Percentiles rank a stretch among this genome's conserved stretches.
phyloP scores from a whole-genome alignment of 2,329 filamentous ascomycete genomes.

The Ophiostoma ips region DNA sequence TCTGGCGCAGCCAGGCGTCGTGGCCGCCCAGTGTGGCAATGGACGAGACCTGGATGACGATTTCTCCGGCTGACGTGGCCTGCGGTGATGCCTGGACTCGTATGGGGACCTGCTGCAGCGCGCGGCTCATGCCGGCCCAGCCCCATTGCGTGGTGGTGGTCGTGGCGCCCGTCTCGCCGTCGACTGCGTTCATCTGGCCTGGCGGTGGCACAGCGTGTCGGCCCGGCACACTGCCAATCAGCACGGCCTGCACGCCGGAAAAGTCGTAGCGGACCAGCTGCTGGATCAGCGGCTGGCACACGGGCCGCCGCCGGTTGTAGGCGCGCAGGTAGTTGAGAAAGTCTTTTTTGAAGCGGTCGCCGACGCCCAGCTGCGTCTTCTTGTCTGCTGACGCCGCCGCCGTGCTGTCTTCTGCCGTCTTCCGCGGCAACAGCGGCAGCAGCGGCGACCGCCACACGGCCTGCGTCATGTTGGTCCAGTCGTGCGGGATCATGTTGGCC shows the following conservation, averaged over 20 bases:
- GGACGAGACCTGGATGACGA: conserved; percentile 60
- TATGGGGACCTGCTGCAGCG: conserved; percentile 40
- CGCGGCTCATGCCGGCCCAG: conserved; percentile 53
- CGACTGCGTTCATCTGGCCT: conserved; percentile 13
- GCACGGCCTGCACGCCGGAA: conserved; percentile 47
- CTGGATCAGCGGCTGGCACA: conserved; percentile 40
- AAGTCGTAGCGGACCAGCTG: conserved; percentile 56
- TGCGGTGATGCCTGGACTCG: conserved; percentile 10
- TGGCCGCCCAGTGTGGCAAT: conserved; percentile 63
- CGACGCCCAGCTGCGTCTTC: conserved; percentile 15
- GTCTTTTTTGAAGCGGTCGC: conserved; percentile 52
- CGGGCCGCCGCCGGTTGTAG: conserved; percentile 47
- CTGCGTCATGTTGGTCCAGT: conserved; percentile 83
- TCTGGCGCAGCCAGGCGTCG: conserved; percentile 57
- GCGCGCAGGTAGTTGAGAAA: conserved; percentile 56
- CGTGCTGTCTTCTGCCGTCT: too few relatives aligned
- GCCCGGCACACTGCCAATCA: conserved; percentile 69
- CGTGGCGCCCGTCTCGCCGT: neutral
- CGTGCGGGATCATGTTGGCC: conserved; percentile 77
- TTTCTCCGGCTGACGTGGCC: conserved; percentile 22
- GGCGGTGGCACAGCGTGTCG: conserved; percentile 36
- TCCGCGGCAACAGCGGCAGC: conserved; percentile 36
- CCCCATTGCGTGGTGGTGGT: conserved; percentile 52
- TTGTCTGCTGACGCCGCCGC: neutral
- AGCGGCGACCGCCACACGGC: conserved; percentile 65